A percentile compares a stretch with the other conserved stretches of the same genome.
Conservation (phyloP, 2,329 filamentous ascomycete species). For the Ophioceras dolichostomum region DNA sequence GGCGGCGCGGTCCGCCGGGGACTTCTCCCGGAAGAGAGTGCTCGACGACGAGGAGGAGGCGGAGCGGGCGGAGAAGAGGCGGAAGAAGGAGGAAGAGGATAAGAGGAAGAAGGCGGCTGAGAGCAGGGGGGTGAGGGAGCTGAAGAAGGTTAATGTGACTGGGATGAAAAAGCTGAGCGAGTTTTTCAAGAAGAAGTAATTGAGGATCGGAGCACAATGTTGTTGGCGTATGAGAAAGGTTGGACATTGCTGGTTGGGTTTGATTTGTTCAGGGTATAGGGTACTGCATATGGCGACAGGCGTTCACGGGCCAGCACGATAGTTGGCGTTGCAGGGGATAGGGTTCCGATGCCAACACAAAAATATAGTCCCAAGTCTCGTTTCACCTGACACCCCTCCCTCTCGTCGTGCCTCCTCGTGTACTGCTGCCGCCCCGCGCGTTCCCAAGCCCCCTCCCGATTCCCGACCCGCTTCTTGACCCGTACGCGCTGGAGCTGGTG, state of each 20-base stretch:
- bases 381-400: slow-evolving; percentile 12
- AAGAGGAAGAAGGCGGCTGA: slow-evolving; percentile 65
- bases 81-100: slow-evolving; percentile 80
- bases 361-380: too few species aligned
- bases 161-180: slow-evolving; percentile 97
- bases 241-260: not conserved
- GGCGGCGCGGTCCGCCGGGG: slow-evolving; percentile 52
- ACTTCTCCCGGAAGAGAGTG: slow-evolving; percentile 59
- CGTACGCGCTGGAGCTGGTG: slow-evolving; percentile 16
- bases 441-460: slow-evolving; percentile 33
- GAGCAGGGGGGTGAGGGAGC: slow-evolving; percentile 62
- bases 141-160: slow-evolving; percentile 80
- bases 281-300: too few species aligned
- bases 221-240: too few species aligned
- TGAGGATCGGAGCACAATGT: slow-evolving; percentile 1
- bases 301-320: too few species aligned
- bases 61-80: slow-evolving; percentile 64
- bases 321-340: too few species aligned
- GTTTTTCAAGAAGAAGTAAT: slow-evolving; percentile 68
- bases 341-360: too few species aligned
- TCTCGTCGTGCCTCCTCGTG: slow-evolving; percentile 27
- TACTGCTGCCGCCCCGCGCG: slow-evolving; percentile 43
- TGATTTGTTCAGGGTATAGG: slow-evolving; percentile 5
- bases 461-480: slow-evolving; percentile 24
- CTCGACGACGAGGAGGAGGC: slow-evolving; percentile 59